Percentiles rank a stretch among this genome's conserved stretches.
Conservation (phyloP, 179 eudicot genomes). For the Heliamphora pulchella region DNA sequence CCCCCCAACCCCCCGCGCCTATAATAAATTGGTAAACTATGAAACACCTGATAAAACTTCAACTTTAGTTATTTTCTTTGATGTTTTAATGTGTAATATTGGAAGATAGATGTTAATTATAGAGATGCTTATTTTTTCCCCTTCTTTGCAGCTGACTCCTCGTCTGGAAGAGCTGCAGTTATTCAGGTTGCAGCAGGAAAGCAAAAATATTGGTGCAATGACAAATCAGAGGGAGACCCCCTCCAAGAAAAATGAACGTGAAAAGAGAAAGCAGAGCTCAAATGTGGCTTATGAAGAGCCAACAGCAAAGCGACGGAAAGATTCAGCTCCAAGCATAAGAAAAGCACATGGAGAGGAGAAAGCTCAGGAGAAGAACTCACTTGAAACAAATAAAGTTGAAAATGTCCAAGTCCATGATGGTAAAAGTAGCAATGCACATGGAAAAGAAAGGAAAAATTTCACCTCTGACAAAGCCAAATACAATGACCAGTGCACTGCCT, state of each 20-base stretch:
- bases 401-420: constrained; percentile 26
- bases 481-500: constrained; percentile 87
- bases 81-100: neutral
- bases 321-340: constrained; percentile 21
- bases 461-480: constrained; percentile 36
- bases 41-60: neutral
- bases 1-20: neutral
- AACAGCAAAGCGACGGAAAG: constrained; percentile 63
- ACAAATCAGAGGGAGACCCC: constrained; percentile 44
- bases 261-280: constrained; percentile 61
- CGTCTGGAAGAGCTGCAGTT: constrained; percentile 77
- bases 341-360: constrained; percentile 26
- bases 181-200: constrained; percentile 71
- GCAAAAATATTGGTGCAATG: constrained; percentile 38
- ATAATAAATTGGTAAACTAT: neutral
- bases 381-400: constrained; percentile 29
- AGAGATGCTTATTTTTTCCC: neutral
- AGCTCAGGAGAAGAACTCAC: constrained; percentile 22
- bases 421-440: constrained; percentile 27
- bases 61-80: neutral
- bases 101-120: neutral
- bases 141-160: constrained; percentile 58
- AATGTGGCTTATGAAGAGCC: constrained; percentile 48
- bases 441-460: constrained; percentile 27
- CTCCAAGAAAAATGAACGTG: constrained; percentile 43